Base-by-base conservation (phyloP, 805 yeast species). In the Candida easanensis region DNA sequence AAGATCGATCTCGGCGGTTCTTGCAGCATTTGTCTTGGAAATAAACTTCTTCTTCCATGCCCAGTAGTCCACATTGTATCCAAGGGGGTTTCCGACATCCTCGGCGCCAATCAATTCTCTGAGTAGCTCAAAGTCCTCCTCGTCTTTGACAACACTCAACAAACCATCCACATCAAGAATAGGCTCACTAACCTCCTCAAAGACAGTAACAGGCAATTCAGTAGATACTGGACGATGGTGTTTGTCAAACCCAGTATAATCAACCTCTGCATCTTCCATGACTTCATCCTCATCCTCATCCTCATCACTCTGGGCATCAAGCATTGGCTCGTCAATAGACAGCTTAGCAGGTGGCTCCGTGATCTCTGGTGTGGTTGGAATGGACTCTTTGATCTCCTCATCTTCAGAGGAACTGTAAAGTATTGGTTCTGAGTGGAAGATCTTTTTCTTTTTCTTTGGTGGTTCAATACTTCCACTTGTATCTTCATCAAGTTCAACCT, bases 101-200 rank as follows among this genome's bases (percentile, higher is more conserved):
- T 42, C 45, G 6, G 35, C 26, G 10, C 22, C 32, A 26, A 82
- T 60, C 0, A 78, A 66, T 42, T 71, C 69, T 41, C 69, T 68
- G 17, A 86, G 71, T 15, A 84, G 57, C 28, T 57, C 60, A 37
- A 80, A 64, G 61, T 89, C 97, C 59, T 90, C 96, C 1, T 77
- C 79, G 56, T 89, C 96, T 52, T 77, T 79, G 5, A 89, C 63
- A 3, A 79, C 44, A 2, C 61, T 57, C 49, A 82, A 84, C 3
- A 87, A 50, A 16, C 69, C 68, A 5, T 65, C 67, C 18, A 88
- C 54, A 35, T 76, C 79, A 26, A 63, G 55, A 5, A 49, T 47
- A 4, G 62, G 57, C 5, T 22, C 31, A 10, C 49, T 26, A 30
- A 63, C 64, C 34, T 70, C 74, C 13, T 73, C 73, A 44, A 69